Evolutionary conservation across 352 stramenopile species (phyloP).

Genomic region (Globisporangium recalcitrans): DNA sequence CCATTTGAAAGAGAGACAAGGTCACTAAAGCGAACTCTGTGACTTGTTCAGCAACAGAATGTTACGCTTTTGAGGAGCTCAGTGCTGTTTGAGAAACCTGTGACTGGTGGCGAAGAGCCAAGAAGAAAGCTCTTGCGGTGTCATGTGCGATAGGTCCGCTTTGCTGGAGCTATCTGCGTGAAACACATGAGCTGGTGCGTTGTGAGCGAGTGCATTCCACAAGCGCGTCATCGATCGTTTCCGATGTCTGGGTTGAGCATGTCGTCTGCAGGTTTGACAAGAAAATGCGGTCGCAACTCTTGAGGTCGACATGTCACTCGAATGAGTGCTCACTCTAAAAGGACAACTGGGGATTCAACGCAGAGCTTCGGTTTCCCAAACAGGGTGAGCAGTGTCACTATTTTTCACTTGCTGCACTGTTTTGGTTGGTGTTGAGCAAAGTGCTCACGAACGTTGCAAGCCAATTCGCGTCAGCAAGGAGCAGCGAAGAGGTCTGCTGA

Average conservation of each 20-base stretch:
- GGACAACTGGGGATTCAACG: neutral
- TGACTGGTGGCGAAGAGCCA: no score
- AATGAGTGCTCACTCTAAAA: neutral
- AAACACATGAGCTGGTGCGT: no score
- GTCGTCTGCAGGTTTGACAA: neutral
- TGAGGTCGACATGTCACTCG: neutral
- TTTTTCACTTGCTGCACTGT: neutral
- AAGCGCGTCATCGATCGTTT: neutral
- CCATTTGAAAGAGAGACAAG: neutral
- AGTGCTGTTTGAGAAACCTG: no score
- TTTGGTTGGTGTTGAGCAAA: slow-evolving; percentile 15
- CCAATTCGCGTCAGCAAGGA: neutral
- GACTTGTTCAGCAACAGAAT: neutral
- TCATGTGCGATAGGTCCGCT: neutral
- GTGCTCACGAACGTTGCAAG: neutral
- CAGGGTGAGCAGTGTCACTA: slow-evolving; percentile 4
- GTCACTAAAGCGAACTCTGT: neutral
- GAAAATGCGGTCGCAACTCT: neutral
- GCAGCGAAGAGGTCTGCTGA: slow-evolving; percentile 1
- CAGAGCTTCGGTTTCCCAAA: neutral
- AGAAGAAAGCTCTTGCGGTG: neutral
- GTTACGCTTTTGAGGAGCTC: no score
- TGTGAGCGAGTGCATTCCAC: neutral
- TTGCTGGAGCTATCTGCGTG: neutral
- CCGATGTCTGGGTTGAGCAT: neutral